Evolutionary conservation across 2,329 filamentous ascomycete species (phyloP).

Genomic region (Penicillium sp.): DNA sequence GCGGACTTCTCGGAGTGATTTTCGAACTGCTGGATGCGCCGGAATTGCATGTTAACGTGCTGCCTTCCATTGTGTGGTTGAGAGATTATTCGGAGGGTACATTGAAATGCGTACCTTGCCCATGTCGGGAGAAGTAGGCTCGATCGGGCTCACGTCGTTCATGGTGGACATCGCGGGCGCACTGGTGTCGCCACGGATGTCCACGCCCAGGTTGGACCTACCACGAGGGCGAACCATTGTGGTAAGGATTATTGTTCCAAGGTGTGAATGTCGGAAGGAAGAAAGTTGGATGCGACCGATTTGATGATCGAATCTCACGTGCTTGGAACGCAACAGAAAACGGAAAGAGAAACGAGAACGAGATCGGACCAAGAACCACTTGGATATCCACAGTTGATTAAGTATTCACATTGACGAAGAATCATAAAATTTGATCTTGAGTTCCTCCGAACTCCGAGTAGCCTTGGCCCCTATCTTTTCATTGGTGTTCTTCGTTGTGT

Average conservation of each 20-base stretch:
- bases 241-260: neutral
- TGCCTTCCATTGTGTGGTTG: neutral
- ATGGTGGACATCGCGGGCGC: slow-evolving; percentile 49
- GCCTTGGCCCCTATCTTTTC: neutral
- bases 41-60: neutral
- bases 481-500: neutral
- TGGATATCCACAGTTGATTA: neutral
- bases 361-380: neutral
- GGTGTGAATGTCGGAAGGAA: neutral
- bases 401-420: no score
- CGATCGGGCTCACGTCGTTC: slow-evolving; percentile 36
- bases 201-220: slow-evolving; percentile 47
- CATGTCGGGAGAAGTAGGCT: slow-evolving; percentile 29
- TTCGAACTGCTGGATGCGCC: slow-evolving; percentile 20
- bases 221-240: slow-evolving; percentile 43
- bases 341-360: slow-evolving; percentile 3
- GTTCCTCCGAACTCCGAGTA: neutral
- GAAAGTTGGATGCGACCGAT: neutral
- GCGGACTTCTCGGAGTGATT: slow-evolving; percentile 27
- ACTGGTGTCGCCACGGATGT: slow-evolving; percentile 49
- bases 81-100: neutral
- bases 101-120: slow-evolving; percentile 27
- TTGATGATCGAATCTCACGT: neutral
- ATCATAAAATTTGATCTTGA: neutral
- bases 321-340: neutral